Evolutionary conservation across 1,284 basidiomycete genomes (phyloP).

Genomic region (Cutaneotrichosporon sp.): DNA sequence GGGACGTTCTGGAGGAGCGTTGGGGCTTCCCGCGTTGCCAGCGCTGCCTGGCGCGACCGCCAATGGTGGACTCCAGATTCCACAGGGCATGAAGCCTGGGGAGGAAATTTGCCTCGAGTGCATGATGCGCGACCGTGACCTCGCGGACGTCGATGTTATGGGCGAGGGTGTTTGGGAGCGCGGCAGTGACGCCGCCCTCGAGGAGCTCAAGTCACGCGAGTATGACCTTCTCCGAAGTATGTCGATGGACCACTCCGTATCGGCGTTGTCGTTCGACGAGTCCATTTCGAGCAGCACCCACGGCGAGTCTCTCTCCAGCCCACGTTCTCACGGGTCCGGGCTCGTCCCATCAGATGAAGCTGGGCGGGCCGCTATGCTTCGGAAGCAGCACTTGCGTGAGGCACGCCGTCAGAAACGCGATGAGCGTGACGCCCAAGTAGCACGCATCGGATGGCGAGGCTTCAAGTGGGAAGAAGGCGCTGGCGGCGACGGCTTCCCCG

Average conservation of each 20-base stretch:
- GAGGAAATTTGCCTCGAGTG: conserved; percentile 91
- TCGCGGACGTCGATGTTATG: conserved; percentile 89
- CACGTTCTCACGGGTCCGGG: conserved; percentile 7
- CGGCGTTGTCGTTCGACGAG: conserved; percentile 11
- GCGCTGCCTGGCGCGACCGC: neutral
- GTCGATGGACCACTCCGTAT: conserved; percentile 8
- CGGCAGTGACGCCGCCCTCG: conserved; percentile 74
- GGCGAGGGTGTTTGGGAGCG: conserved; percentile 86
- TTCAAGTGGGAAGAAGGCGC: conserved; percentile 44
- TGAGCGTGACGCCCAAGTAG: conserved; percentile 22
- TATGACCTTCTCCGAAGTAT: conserved; percentile 36
- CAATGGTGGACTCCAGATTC: neutral
- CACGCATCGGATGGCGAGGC: conserved; percentile 42
- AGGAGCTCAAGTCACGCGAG: conserved; percentile 73
- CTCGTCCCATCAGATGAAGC: conserved; percentile 3
- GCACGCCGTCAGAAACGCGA: conserved; percentile 22
- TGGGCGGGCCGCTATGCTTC: neutral
- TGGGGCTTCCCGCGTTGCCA: neutral
- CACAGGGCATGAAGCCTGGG: conserved; percentile 20
- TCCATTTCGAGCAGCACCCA: conserved; percentile 5
- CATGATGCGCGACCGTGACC: conserved; percentile 97
- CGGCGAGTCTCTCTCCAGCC: conserved; percentile 7
- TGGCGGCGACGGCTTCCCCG: conserved; percentile 39
- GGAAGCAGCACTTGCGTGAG: conserved; percentile 11
- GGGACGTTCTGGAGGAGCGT: neutral